These are phyloP conservation scores for Protomyces arabidopsidicola DNA, from an alignment of 1,139 yeast species.

Conservation along the genomic window DNA sequence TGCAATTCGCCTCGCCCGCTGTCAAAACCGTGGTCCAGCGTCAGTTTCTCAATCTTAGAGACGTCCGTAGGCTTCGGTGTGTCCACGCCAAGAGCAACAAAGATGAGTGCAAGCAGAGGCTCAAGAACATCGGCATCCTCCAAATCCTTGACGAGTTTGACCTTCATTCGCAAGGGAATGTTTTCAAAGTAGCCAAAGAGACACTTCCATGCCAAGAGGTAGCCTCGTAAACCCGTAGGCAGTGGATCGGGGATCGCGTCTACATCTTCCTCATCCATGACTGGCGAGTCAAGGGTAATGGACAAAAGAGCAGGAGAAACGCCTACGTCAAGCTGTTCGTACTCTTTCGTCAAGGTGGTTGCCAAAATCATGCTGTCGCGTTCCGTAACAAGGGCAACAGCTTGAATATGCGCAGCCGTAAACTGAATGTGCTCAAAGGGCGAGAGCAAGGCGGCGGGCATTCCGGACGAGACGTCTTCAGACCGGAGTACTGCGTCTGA, in stretches of 20 bases:
- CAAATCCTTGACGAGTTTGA: slow-evolving; percentile 55
- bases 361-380: slow-evolving; percentile 18
- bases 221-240: slow-evolving; percentile 37
- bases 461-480: neutral
- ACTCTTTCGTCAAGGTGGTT: slow-evolving; percentile 23
- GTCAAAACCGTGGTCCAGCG: slow-evolving; percentile 41
- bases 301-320: slow-evolving; percentile 39
- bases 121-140: slow-evolving; percentile 48
- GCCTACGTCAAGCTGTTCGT: slow-evolving; percentile 33
- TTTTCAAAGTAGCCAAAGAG: slow-evolving; percentile 60
- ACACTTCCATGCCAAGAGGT: slow-evolving; percentile 68
- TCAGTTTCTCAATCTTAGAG: slow-evolving; percentile 25
- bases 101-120: slow-evolving; percentile 37
- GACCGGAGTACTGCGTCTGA: neutral
- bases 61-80: slow-evolving; percentile 30
- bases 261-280: slow-evolving; percentile 10
- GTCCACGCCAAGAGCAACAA: slow-evolving; percentile 31
- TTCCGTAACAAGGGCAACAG: slow-evolving; percentile 3
- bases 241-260: slow-evolving; percentile 18
- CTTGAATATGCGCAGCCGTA: slow-evolving; percentile 3
- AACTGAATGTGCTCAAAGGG: slow-evolving; percentile 8
- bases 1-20: slow-evolving; percentile 12
- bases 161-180: slow-evolving; percentile 44
- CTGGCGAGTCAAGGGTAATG: slow-evolving; percentile 36
- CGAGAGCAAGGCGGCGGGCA: neutral